Evolutionary conservation across 2,329 filamentous ascomycete species (phyloP).

Genomic region (Thielaviopsis populi): DNA sequence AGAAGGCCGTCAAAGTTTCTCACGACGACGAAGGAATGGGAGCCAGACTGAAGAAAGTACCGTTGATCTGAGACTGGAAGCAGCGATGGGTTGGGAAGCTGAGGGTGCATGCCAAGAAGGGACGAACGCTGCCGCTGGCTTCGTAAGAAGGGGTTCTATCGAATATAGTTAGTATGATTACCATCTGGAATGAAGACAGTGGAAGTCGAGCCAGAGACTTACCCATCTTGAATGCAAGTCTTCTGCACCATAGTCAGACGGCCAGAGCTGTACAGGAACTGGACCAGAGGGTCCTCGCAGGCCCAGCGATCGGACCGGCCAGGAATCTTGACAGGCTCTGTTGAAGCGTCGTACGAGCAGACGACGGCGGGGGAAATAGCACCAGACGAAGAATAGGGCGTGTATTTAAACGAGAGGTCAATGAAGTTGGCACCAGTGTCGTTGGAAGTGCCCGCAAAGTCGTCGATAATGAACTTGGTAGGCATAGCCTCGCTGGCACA

Average conservation of each 20-base stretch:
- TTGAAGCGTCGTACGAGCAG: conserved; percentile 32
- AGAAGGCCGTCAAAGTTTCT: background rate
- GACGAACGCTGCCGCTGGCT: conserved; percentile 17
- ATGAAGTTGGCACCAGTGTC: conserved; percentile 24
- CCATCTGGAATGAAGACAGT: background rate
- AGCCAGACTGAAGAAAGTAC: conserved; percentile 11
- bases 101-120: conserved; percentile 15
- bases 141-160: conserved; percentile 17
- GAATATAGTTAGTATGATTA: background rate
- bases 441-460: conserved; percentile 26
- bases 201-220: conserved; percentile 18
- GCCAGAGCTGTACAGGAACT: conserved; percentile 30
- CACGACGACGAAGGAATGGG: background rate
- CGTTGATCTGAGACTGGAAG: background rate
- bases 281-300: conserved; percentile 28
- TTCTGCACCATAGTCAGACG: conserved; percentile 31
- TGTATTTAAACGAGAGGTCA: conserved; percentile 30
- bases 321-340: conserved; percentile 24
- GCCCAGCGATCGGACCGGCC: conserved; percentile 27
- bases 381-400: conserved; percentile 10
- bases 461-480: conserved; percentile 26
- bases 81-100: conserved; percentile 1
- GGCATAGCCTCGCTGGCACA: conserved; percentile 26
- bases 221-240: conserved; percentile 29
- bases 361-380: conserved; percentile 28